A percentile compares a stretch with the other conserved stretches of the same genome.
phyloP scores from a whole-genome alignment of 441 rosid species.

The Erodium moschatum region DNA sequence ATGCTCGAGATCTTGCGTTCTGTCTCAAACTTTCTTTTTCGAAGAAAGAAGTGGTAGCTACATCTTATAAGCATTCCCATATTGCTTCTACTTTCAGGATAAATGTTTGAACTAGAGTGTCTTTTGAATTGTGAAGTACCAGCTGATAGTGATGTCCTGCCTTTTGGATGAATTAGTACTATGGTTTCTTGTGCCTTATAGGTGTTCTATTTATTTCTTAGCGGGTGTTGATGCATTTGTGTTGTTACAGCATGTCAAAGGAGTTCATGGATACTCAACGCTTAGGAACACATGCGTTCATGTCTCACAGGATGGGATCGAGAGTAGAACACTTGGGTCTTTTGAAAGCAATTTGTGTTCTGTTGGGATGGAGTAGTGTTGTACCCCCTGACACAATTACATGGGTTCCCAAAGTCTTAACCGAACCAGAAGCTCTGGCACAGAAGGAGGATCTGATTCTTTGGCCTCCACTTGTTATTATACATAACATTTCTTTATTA shows the following conservation, averaged over 20 bases:
- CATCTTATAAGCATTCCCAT: neutral
- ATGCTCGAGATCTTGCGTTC: neutral
- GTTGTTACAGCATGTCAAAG: conserved; percentile 44
- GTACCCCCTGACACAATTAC: conserved; percentile 36
- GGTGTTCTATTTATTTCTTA: neutral
- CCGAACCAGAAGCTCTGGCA: conserved; percentile 37
- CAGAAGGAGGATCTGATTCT: conserved; percentile 57
- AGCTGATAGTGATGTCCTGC: neutral
- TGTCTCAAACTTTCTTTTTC: neutral
- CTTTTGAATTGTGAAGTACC: neutral
- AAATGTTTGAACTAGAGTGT: neutral
- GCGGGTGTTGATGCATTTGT: conserved; percentile 1
- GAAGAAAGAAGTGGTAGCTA: neutral
- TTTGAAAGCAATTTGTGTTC: conserved; percentile 50
- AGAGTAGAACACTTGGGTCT: conserved; percentile 54
- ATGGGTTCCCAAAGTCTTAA: conserved; percentile 43
- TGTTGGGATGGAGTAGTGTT: conserved; percentile 50
- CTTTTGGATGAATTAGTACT: neutral
- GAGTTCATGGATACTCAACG: conserved; percentile 45
- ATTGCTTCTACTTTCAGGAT: too few species aligned
- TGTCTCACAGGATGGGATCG: conserved; percentile 46
- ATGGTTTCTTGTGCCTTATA: neutral
- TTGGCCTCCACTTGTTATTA: conserved; percentile 54
- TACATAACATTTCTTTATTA: conserved; percentile 45
- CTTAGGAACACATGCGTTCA: conserved; percentile 46